Percentiles rank a stretch among this genome's conserved stretches.
Conservation (phyloP, 441 rosid species). For the Gossypium gossypioides region DNA sequence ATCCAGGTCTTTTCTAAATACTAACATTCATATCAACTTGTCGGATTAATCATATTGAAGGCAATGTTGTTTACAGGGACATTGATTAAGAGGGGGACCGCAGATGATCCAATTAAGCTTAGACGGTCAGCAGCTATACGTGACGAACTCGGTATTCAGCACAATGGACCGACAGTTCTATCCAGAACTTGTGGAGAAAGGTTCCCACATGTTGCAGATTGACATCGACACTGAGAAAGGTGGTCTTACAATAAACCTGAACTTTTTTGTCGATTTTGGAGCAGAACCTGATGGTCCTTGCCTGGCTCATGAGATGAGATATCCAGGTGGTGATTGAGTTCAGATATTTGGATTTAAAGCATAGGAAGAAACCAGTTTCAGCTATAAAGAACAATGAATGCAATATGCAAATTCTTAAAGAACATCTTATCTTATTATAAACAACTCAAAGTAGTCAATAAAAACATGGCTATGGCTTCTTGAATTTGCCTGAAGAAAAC, state of each 20-base stretch:
- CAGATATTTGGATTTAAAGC: conserved; percentile 70
- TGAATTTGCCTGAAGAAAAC: background rate
- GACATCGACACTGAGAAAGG: conserved; percentile 51
- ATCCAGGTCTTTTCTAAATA: conserved; percentile 38
- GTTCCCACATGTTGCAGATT: conserved; percentile 76
- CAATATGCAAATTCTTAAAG: too few relatives aligned
- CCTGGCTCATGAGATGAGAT: conserved; percentile 87
- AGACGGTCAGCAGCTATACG: conserved; percentile 71
- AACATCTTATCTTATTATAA: too few relatives aligned
- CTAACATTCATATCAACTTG: background rate
- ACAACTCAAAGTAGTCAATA: too few relatives aligned
- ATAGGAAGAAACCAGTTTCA: background rate
- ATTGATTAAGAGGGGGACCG: conserved; percentile 61
- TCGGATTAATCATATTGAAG: background rate
- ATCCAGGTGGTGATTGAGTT: conserved; percentile 88
- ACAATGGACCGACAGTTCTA: conserved; percentile 72
- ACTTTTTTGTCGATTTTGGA: conserved; percentile 68
- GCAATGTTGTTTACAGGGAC: conserved; percentile 32
- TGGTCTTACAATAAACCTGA: too few relatives aligned
- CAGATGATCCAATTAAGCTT: conserved; percentile 83
- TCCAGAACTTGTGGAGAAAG: conserved; percentile 60
- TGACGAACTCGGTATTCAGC: conserved; percentile 74
- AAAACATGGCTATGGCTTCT: background rate
- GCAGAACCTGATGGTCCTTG: conserved; percentile 71
- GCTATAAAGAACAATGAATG: too few relatives aligned